Percentiles rank a stretch among this genome's conserved stretches.
Conservation (phyloP, 495 filamentous ascomycete genomes). For the Aspergillus mulundensis region DNA sequence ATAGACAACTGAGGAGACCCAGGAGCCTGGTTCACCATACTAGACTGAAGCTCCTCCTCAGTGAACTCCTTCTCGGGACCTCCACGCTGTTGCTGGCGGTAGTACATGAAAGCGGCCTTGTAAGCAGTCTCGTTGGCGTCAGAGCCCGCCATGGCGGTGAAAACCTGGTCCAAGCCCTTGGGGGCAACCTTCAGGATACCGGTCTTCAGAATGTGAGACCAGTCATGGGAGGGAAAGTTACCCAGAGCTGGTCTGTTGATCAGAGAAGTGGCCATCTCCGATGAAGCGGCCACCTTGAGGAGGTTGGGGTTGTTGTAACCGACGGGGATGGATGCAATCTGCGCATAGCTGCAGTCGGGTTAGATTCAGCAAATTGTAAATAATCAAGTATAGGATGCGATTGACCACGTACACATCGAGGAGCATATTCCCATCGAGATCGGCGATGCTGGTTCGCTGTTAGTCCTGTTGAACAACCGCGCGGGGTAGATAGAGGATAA, state of each 20-base stretch:
- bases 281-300: constrained; percentile 61
- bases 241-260: constrained; percentile 95
- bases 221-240: constrained; percentile 92
- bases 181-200: constrained; percentile 87
- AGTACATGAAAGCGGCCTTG: constrained; percentile 99
- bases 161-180: constrained; percentile 89
- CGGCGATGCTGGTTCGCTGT: constrained; percentile 62
- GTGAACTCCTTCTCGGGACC: constrained; percentile 80
- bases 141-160: constrained; percentile 92
- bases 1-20: constrained; percentile 84
- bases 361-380: neutral
- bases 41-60: constrained; percentile 67
- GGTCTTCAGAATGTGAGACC: constrained; percentile 79
- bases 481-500: neutral
- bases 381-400: neutral
- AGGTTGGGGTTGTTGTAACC: constrained; percentile 94
- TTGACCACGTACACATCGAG: constrained; percentile 65
- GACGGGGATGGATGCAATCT: constrained; percentile 95
- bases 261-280: constrained; percentile 75
- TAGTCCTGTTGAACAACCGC: constrained; percentile 14
- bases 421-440: constrained; percentile 68
- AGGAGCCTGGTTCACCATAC: constrained; percentile 83
- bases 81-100: constrained; percentile 82
- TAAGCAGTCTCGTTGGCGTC: constrained; percentile 99
- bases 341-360: constrained; percentile 61